Percentiles rank a stretch among this genome's conserved stretches.
phyloP scores from a whole-genome alignment of 2,329 filamentous ascomycete genomes.

The Scolecobasidium constrictum region DNA sequence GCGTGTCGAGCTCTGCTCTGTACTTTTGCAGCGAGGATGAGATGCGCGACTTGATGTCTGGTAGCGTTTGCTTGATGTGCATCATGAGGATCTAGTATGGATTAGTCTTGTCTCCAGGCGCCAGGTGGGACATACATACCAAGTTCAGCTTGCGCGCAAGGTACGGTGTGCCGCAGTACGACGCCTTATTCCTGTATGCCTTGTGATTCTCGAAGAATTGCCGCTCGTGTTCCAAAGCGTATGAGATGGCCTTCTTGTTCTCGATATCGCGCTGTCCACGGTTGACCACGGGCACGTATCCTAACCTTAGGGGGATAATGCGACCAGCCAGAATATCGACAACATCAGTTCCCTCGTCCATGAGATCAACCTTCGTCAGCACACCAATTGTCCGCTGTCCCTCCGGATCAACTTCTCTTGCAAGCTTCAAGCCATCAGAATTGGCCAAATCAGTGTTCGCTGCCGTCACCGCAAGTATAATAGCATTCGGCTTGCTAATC shows the following conservation, averaged over 20 bases:
- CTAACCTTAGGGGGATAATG: constrained; percentile 87
- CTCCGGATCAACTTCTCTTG: constrained; percentile 91
- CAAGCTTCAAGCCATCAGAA: constrained; percentile 93
- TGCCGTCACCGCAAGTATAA: constrained; percentile 90
- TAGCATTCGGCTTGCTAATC: constrained; percentile 96
- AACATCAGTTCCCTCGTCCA: constrained; percentile 97
- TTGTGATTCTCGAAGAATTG: constrained; percentile 98
- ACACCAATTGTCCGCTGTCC: constrained; percentile 97
- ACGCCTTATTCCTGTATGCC: constrained; percentile 95
- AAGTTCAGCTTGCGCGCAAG: constrained; percentile 93
- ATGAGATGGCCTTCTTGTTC: constrained; percentile 89
- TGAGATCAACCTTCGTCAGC: constrained; percentile 94
- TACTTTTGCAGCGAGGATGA: constrained; percentile 92
- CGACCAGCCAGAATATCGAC: constrained; percentile 96
- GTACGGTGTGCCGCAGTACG: constrained; percentile 97
- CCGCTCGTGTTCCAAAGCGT: constrained; percentile 86
- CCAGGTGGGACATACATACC: constrained; percentile 25
- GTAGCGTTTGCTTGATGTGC: constrained; percentile 99
- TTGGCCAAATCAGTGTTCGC: constrained; percentile 98
- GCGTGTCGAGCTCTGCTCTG: constrained; percentile 62
- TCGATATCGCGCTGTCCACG: constrained; percentile 96
- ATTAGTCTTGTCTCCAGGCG: constrained; percentile 9
- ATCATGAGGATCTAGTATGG: constrained; percentile 80
- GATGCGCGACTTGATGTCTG: constrained; percentile 96
- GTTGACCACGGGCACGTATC: constrained; percentile 97